Conservation (phyloP, 495 filamentous ascomycete species). For the Podospora australis region DNA sequence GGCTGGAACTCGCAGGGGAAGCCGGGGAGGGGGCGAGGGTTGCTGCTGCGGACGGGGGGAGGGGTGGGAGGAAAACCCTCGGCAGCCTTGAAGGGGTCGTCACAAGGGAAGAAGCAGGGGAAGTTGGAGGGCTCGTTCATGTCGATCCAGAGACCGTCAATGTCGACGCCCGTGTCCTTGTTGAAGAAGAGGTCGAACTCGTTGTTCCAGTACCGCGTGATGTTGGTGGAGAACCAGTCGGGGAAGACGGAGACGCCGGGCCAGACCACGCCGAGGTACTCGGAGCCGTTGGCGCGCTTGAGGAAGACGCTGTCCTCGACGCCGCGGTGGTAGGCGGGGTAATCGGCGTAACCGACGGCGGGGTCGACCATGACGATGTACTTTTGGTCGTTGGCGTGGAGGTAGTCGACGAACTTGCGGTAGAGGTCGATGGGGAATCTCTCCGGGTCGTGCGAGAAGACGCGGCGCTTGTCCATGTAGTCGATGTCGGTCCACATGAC, state of each 20-base stretch:
- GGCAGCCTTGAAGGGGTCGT: conserved; percentile 48
- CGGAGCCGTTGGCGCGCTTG: conserved; percentile 53
- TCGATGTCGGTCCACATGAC: conserved; percentile 90
- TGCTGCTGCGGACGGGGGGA: conserved; percentile 54
- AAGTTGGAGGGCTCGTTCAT: conserved; percentile 66
- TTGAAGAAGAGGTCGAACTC: conserved; percentile 68
- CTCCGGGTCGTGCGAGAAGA: conserved; percentile 71
- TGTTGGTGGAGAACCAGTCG: conserved; percentile 73
- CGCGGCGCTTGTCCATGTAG: conserved; percentile 62
- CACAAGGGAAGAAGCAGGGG: conserved; percentile 71
- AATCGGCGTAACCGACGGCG: conserved; percentile 63
- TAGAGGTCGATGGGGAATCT: conserved; percentile 63
- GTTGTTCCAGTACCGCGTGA: conserved; percentile 64
- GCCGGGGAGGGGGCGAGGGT: conserved; percentile 55
- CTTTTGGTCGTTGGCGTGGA: conserved; percentile 69
- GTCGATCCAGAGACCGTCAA: conserved; percentile 84
- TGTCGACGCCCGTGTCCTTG: conserved; percentile 59
- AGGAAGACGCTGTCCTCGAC: conserved; percentile 58
- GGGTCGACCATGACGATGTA: conserved; percentile 89
- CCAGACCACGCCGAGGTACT: conserved; percentile 80
- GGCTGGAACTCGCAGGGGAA: conserved; percentile 70
- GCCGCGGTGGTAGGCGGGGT: conserved; percentile 59
- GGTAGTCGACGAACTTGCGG: conserved; percentile 61
- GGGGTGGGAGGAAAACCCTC: conserved; percentile 59
- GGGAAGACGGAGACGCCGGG: conserved; percentile 74